Conservation (phyloP, 129 eudicot genomes). For the Flaveria ramosissima region DNA sequence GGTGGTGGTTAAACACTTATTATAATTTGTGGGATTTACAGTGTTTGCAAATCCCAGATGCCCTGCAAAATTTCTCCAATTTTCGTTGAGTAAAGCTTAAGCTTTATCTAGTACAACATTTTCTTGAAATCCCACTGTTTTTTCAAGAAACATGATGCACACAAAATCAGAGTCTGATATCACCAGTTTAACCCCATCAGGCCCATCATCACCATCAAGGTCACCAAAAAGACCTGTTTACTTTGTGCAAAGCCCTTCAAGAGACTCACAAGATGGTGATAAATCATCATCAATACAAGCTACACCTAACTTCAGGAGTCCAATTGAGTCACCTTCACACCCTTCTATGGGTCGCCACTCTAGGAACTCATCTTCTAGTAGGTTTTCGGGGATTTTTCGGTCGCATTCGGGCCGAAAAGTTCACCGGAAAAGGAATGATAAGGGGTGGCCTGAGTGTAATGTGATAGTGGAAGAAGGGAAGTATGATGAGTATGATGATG, state of each 20-base stretch:
- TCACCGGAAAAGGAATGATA: slow-evolving; percentile 78
- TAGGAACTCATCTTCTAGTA: slow-evolving; percentile 87
- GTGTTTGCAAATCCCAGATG: too few relatives aligned
- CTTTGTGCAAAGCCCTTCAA: slow-evolving; percentile 94
- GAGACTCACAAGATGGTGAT: slow-evolving; percentile 99
- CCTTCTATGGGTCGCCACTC: slow-evolving; percentile 94
- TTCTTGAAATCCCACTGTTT: background rate
- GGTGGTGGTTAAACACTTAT: too few relatives aligned
- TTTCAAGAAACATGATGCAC: slow-evolving; percentile 52
- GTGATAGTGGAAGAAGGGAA: slow-evolving; percentile 94
- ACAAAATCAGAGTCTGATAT: slow-evolving; percentile 92
- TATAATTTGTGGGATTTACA: too few relatives aligned
- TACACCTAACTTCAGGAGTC: slow-evolving; percentile 80
- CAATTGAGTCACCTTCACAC: slow-evolving; percentile 95
- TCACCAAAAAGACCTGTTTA: slow-evolving; percentile 89
- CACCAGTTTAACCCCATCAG: slow-evolving; percentile 78
- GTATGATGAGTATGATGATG: slow-evolving; percentile 79
- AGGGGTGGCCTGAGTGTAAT: slow-evolving; percentile 99
- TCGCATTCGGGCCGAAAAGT: slow-evolving; percentile 89
- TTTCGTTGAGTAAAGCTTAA: slow-evolving; percentile 17
- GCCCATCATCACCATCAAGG: slow-evolving; percentile 79
- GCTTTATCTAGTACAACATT: background rate
- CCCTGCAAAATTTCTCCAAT: background rate
- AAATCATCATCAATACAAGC: slow-evolving; percentile 88
- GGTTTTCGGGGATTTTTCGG: slow-evolving; percentile 94